phyloP scores from a whole-genome alignment of 176 grass and related monocot genomes.

The Bonia amplexicaulis region DNA sequence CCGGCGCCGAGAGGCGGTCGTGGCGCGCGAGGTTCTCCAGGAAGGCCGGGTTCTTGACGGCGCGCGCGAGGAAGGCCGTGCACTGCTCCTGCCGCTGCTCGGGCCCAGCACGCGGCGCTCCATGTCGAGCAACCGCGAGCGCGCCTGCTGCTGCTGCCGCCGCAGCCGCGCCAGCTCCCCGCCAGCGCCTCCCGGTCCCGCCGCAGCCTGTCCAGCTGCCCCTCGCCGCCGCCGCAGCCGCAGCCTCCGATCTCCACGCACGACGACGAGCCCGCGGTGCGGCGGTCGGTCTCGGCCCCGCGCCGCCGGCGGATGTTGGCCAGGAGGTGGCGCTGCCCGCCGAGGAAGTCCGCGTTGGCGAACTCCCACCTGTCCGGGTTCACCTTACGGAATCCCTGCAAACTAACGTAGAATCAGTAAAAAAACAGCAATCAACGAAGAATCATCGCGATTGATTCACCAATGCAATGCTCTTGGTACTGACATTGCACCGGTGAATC shows the following conservation, averaged over 20 bases:
- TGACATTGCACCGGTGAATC: neutral
- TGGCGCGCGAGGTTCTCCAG: slow-evolving; percentile 13
- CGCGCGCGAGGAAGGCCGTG: slow-evolving; percentile 47
- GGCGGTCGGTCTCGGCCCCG: neutral
- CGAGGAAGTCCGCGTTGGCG: slow-evolving; percentile 50
- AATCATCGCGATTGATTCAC: neutral
- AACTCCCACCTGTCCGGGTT: slow-evolving; percentile 71
- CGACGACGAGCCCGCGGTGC: neutral
- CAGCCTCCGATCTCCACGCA: neutral
- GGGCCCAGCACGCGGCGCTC: slow-evolving; percentile 42
- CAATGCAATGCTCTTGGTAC: neutral
- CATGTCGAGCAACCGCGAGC: slow-evolving; percentile 37
- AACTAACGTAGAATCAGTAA: neutral
- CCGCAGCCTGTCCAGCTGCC: slow-evolving; percentile 44
- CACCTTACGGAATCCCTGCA: slow-evolving; percentile 55
- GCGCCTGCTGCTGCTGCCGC: slow-evolving; percentile 41
- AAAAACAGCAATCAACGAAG: neutral
- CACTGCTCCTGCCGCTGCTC: slow-evolving; percentile 56
- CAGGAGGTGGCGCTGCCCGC: slow-evolving; percentile 58
- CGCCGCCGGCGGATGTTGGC: slow-evolving; percentile 48
- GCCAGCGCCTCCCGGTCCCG: slow-evolving; percentile 38
- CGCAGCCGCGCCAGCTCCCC: slow-evolving; percentile 46
- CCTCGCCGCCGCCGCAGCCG: neutral
- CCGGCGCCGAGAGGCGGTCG: neutral
- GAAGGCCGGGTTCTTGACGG: slow-evolving; percentile 36